These are phyloP conservation scores for Colletotrichum tanaceti DNA, from an alignment of 2,329 filamentous ascomycete genomes.

Conservation along the genomic window DNA sequence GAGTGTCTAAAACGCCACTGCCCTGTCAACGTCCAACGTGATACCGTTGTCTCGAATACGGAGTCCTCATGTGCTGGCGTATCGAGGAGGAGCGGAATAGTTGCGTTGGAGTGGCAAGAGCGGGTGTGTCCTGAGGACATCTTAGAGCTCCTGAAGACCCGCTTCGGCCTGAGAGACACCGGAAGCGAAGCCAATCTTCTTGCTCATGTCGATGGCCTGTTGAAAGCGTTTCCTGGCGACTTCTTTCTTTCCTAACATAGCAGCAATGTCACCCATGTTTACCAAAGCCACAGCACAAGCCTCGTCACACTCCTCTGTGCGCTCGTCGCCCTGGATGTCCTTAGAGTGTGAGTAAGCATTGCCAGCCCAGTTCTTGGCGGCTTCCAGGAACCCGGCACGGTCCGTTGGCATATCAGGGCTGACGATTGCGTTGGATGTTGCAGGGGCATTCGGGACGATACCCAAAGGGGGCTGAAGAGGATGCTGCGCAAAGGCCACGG, in stretches of 20 bases:
- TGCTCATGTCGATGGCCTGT: constrained; percentile 73
- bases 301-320: constrained; percentile 83
- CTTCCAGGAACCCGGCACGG: constrained; percentile 71
- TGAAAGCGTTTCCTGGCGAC: constrained; percentile 76
- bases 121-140: background rate
- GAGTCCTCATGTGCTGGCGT: background rate
- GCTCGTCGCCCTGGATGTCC: constrained; percentile 72
- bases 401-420: constrained; percentile 54
- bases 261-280: constrained; percentile 86
- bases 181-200: constrained; percentile 62
- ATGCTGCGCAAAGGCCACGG: constrained; percentile 78
- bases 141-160: constrained; percentile 52
- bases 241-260: constrained; percentile 74
- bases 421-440: constrained; percentile 22
- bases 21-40: background rate
- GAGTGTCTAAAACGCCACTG: background rate
- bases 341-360: constrained; percentile 78
- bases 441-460: constrained; percentile 28
- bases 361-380: constrained; percentile 81
- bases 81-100: background rate
- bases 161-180: constrained; percentile 65
- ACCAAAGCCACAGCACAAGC: constrained; percentile 87
- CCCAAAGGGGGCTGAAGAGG: constrained; percentile 52
- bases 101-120: background rate
- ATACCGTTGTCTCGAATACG: background rate